These are phyloP conservation scores for Meyerozyma guilliermondii DNA, from an alignment of 1,139 yeast species.

Conservation along the genomic window DNA sequence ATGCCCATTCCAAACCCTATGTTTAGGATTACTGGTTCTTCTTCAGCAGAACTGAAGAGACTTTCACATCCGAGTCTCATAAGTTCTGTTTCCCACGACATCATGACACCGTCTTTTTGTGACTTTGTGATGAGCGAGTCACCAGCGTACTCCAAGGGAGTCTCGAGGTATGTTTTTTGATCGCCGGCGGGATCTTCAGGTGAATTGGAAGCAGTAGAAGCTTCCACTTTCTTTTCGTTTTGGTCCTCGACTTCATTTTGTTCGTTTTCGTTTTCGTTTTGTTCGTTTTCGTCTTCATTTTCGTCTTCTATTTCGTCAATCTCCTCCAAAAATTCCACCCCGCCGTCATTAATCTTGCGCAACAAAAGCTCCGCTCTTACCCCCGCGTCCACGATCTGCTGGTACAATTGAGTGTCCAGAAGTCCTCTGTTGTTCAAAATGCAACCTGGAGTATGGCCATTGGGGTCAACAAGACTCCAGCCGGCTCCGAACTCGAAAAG, in stretches of 20 bases:
- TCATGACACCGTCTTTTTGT: constrained; percentile 89
- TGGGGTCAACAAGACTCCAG: constrained; percentile 70
- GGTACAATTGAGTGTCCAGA: constrained; percentile 37
- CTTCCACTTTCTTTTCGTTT: constrained; percentile 5
- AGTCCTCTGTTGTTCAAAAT: constrained; percentile 50
- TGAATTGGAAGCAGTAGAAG: too few species aligned
- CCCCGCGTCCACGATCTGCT: constrained; percentile 75
- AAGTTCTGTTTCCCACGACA: constrained; percentile 88
- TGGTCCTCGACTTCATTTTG: constrained; percentile 5
- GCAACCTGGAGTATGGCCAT: constrained; percentile 76
- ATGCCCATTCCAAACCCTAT: constrained; percentile 98
- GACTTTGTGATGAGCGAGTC: constrained; percentile 69
- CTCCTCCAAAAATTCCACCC: constrained; percentile 38
- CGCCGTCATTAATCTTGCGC: constrained; percentile 59
- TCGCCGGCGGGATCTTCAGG: constrained; percentile 47
- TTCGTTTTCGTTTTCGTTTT: constrained; percentile 4
- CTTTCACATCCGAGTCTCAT: constrained; percentile 80
- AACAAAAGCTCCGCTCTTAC: constrained; percentile 82
- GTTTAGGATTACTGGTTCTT: constrained; percentile 51
- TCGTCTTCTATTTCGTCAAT: constrained; percentile 9
- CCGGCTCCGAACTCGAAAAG: constrained; percentile 87
- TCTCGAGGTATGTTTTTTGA: constrained; percentile 59
- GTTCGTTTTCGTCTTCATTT: constrained; percentile 5
- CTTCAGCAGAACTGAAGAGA: constrained; percentile 39
- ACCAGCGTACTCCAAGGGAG: constrained; percentile 66